A percentile compares a stretch with the other conserved stretches of the same genome.
These are phyloP conservation scores for Penicillium brasilianum DNA, from an alignment of 2,329 filamentous ascomycete genomes.

Conservation along the genomic window DNA sequence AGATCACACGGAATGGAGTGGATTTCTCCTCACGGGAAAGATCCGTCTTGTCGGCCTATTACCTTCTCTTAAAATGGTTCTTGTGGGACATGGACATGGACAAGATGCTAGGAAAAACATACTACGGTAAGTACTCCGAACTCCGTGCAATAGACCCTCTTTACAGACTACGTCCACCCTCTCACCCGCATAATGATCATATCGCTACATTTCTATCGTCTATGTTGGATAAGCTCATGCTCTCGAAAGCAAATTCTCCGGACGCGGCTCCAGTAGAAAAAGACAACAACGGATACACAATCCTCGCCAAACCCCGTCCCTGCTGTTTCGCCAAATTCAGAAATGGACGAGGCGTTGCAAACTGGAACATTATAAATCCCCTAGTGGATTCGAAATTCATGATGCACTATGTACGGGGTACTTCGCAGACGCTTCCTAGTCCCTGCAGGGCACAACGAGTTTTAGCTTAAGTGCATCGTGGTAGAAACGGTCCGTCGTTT, in stretches of 20 bases:
- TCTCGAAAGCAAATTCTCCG: neutral
- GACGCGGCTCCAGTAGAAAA: neutral
- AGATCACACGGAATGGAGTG: neutral
- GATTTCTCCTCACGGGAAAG: neutral
- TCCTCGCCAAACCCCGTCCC: neutral
- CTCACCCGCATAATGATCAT: no score
- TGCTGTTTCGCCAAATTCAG: neutral
- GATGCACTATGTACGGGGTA: neutral
- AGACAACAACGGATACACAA: neutral
- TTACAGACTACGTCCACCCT: neutral
- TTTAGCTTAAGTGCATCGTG: conserved; percentile 13
- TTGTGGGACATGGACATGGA: neutral
- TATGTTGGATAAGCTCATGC: neutral
- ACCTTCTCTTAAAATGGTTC: neutral
- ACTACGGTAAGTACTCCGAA: neutral
- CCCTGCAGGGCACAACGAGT: conserved; percentile 10
- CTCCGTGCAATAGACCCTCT: no score
- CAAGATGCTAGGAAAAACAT: neutral
- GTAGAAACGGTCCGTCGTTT: conserved; percentile 4
- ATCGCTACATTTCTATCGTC: neutral
- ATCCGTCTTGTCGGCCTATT: neutral
- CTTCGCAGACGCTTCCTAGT: neutral
- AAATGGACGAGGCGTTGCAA: neutral
- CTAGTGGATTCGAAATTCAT: neutral
- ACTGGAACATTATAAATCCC: neutral